Base-by-base conservation (phyloP, 2,329 filamentous ascomycete species). In the Dothistroma pini region DNA sequence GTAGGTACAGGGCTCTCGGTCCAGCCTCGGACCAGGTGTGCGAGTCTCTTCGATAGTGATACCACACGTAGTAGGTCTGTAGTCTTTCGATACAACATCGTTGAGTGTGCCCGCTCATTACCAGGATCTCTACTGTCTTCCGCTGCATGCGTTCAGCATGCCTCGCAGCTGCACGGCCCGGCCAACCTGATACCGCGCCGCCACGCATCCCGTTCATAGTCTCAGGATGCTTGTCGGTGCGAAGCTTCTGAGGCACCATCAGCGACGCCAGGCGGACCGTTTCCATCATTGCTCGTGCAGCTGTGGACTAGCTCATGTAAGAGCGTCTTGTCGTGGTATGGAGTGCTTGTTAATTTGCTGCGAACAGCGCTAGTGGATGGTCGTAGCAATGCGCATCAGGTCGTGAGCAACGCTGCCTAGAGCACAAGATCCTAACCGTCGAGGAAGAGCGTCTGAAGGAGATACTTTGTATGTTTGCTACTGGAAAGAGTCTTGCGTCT, bases 191-290 rank as follows among this genome's bases (percentile, higher is more conserved):
- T 58, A 60, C 63, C 50, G 57, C 64, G 58, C 61, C 60, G 57
- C 58, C 56, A 61, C 58, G 58, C 58, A 63, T 55, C 57, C 34
- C 58, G 52, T 57, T n/a, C 52, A 56, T 60, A 62, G 64, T 61
- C 53, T 59, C 58, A 59, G 32, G 29, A 58, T 58, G 58, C 63
- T 51, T 65, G 59, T 56, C 57, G 41, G 57, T 55, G 56, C 49
- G 58, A 62, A 63, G 63, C 60, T 64, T 61, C 58, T 41, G 49
- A 52, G 52, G 57, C 60, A 63, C 58, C 62, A 57, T 54, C 57
- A 59, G 53, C 47, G 56, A 61, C 60, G 63, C 60, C 64, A 63
- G 53, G 59, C 62, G 63, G 60, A 62, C 56, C 64, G 57, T 55
- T 60, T 63, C 56, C 55, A 54, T 57, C 58, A 32, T 54, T 61